phyloP scores from a whole-genome alignment of 2,329 filamentous ascomycete species.

The Drechmeria coniospora region DNA sequence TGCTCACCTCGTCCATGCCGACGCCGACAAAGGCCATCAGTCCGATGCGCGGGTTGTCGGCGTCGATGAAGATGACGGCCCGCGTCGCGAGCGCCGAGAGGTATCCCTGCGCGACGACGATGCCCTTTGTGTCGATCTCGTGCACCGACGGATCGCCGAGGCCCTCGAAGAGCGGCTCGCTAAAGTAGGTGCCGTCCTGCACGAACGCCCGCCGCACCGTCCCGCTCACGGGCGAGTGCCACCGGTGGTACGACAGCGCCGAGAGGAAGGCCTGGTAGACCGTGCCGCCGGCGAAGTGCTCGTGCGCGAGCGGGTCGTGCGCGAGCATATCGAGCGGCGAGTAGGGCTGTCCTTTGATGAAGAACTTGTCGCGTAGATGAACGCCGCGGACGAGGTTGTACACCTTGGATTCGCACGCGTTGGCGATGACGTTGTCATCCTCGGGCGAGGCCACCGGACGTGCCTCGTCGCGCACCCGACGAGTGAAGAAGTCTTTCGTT shows the following conservation, averaged over 20 bases:
- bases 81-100: constrained; percentile 52
- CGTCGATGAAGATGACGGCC: constrained; percentile 54
- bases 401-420: constrained; percentile 48
- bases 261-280: constrained; percentile 58
- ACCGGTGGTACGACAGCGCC: constrained; percentile 54
- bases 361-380: constrained; percentile 45
- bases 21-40: constrained; percentile 56
- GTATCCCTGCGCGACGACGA: constrained; percentile 46
- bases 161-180: constrained; percentile 32
- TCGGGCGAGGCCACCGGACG: constrained; percentile 43
- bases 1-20: constrained; percentile 64
- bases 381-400: constrained; percentile 36
- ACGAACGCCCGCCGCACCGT: constrained; percentile 41
- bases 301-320: constrained; percentile 31
- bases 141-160: constrained; percentile 12
- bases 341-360: constrained; percentile 55
- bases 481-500: constrained; percentile 44
- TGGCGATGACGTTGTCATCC: constrained; percentile 38
- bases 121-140: constrained; percentile 24
- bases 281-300: constrained; percentile 43
- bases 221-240: constrained; percentile 54
- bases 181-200: constrained; percentile 52
- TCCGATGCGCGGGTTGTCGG: constrained; percentile 51
- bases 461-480: constrained; percentile 33
- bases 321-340: constrained; percentile 48